Evolutionary conservation across 2,329 filamentous ascomycete species (phyloP).

Genomic region (Penicillium verrucosum): DNA sequence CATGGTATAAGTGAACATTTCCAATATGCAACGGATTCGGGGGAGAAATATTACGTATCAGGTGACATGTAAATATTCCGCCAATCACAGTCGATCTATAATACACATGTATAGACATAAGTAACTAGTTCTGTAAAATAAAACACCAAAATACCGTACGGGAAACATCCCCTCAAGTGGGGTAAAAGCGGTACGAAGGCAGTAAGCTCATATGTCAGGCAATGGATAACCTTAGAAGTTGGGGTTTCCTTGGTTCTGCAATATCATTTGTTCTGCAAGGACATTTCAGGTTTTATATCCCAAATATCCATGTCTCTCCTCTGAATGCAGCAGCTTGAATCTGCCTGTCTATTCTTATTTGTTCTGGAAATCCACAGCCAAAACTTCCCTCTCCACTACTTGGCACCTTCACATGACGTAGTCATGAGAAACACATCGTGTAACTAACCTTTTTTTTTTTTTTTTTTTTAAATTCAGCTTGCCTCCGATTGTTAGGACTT

Average conservation of each 20-base stretch:
- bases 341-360: background rate
- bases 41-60: conserved; percentile 14
- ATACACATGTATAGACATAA: background rate
- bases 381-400: conserved; percentile 5
- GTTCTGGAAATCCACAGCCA: background rate
- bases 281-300: background rate
- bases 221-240: background rate
- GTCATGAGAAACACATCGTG: conserved; percentile 27
- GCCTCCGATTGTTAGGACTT: background rate
- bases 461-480: background rate
- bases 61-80: conserved; percentile 11
- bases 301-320: background rate
- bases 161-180: background rate
- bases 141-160: conserved; percentile 8
- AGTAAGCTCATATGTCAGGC: background rate
- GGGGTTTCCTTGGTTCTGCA: background rate
- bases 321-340: background rate
- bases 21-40: background rate
- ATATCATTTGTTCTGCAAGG: background rate
- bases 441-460: conserved; percentile 13
- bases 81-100: conserved; percentile 4
- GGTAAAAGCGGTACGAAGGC: background rate
- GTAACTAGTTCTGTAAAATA: conserved; percentile 7
- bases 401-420: conserved; percentile 34
- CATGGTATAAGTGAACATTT: background rate